Percentiles rank a stretch among this genome's conserved stretches.
phyloP scores from a whole-genome alignment of 108 stramenopile species.

The Nannochloropsis salina region DNA sequence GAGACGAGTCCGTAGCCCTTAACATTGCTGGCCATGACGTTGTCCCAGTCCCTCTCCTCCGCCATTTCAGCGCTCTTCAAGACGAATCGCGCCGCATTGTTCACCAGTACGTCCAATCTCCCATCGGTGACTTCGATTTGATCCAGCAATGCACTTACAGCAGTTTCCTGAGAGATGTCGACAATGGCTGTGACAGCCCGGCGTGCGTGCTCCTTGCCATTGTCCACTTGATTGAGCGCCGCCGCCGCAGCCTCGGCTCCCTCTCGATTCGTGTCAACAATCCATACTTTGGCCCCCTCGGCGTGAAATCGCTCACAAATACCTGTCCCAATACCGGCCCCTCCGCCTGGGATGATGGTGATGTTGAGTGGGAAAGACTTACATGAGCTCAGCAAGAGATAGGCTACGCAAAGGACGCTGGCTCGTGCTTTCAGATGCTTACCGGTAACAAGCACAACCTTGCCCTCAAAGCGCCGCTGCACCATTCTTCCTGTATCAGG shows the following conservation, averaged over 20 bases:
- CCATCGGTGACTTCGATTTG: background rate
- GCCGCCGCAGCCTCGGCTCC: background rate
- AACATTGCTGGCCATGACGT: background rate
- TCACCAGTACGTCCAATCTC: background rate
- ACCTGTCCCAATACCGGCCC: background rate
- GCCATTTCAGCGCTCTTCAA: background rate
- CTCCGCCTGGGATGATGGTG: background rate
- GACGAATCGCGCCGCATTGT: background rate
- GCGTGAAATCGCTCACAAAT: background rate
- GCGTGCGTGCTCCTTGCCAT: background rate
- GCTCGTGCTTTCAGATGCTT: background rate
- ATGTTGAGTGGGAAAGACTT: background rate
- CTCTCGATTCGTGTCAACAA: background rate
- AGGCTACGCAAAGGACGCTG: background rate
- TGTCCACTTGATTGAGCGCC: slow-evolving; percentile 9
- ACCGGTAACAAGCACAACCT: background rate
- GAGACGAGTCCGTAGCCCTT: background rate
- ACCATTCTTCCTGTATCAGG: background rate
- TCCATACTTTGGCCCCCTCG: background rate
- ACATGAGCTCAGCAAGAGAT: background rate
- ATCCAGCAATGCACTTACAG: background rate
- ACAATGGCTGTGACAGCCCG: background rate
- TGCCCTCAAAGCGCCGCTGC: background rate
- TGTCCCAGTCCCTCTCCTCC: background rate
- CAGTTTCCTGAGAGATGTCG: background rate